Percentiles rank a stretch among this genome's conserved stretches.
These are phyloP conservation scores for Exophiala xenobiotica DNA, from an alignment of 2,329 filamentous ascomycete species.

Conservation along the genomic window DNA sequence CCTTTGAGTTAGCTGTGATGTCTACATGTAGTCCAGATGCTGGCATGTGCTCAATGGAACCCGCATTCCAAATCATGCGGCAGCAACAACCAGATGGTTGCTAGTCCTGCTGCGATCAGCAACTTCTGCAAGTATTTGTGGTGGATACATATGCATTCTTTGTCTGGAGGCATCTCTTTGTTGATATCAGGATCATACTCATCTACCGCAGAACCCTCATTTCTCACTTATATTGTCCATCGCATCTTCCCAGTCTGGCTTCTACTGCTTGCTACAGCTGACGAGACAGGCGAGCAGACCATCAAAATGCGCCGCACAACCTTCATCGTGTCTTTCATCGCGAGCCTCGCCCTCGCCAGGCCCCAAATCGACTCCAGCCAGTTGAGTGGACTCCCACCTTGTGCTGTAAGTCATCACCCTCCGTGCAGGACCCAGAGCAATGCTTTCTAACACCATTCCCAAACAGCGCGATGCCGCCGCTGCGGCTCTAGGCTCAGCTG, in stretches of 20 bases:
- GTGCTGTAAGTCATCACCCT: constrained; percentile 21
- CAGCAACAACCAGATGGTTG: too few relatives aligned
- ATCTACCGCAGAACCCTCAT: neutral
- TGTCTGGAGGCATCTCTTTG: neutral
- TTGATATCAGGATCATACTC: neutral
- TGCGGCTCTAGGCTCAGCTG: constrained; percentile 16
- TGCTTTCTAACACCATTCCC: neutral
- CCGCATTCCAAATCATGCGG: too few relatives aligned
- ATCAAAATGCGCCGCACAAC: constrained; percentile 14
- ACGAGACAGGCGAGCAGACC: neutral
- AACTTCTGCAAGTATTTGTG: neutral
- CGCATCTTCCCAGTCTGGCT: neutral
- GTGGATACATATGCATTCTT: neutral
- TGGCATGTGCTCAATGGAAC: too few relatives aligned
- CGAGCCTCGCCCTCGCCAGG: constrained; percentile 11
- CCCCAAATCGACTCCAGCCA: constrained; percentile 17
- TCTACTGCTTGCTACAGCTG: neutral
- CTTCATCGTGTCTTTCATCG: constrained; percentile 11
- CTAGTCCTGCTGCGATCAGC: too few relatives aligned
- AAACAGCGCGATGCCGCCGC: constrained; percentile 18
- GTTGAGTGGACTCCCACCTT: constrained; percentile 19
- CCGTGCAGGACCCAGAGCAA: neutral
- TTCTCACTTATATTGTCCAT: neutral
- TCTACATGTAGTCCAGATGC: too few relatives aligned
- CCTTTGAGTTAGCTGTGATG: too few relatives aligned